Percentiles rank a stretch among this genome's conserved stretches.
Conservation (phyloP, 768 basidiomycete genomes). For the Krasilnikovozyma curviuscula region DNA sequence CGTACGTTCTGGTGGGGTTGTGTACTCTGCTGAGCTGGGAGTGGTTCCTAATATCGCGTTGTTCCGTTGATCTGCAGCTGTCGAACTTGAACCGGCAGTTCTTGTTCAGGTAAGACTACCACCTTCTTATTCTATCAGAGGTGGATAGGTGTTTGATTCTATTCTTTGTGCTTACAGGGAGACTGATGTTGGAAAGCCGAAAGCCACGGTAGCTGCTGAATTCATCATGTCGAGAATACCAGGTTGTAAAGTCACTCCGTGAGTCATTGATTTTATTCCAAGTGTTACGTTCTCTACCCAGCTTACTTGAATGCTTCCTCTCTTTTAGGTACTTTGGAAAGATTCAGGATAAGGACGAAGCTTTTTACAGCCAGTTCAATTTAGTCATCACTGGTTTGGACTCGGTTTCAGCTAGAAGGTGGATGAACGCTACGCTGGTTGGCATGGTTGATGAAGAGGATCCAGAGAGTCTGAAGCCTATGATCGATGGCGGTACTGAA, state of each 20-base stretch:
- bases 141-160: background rate
- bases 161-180: conserved; percentile 3
- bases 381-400: conserved; percentile 93
- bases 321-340: conserved; percentile 67
- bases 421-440: conserved; percentile 97
- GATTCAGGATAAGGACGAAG: conserved; percentile 91
- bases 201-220: conserved; percentile 82
- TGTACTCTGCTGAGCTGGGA: no score
- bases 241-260: conserved; percentile 94
- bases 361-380: conserved; percentile 92
- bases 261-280: conserved; percentile 23
- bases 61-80: no score
- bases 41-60: no score
- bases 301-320: background rate
- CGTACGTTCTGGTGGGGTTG: background rate
- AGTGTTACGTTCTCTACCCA: background rate
- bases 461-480: conserved; percentile 80
- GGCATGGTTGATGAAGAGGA: conserved; percentile 74
- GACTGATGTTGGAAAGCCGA: conserved; percentile 72
- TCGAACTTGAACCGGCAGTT: conserved; percentile 98
- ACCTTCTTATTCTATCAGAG: background rate
- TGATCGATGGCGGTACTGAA: conserved; percentile 98
- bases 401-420: conserved; percentile 86
- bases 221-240: conserved; percentile 93
- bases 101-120: conserved; percentile 58